phyloP scores from a whole-genome alignment of 805 yeast genomes.

The Wickerhamiella occidentalis region DNA sequence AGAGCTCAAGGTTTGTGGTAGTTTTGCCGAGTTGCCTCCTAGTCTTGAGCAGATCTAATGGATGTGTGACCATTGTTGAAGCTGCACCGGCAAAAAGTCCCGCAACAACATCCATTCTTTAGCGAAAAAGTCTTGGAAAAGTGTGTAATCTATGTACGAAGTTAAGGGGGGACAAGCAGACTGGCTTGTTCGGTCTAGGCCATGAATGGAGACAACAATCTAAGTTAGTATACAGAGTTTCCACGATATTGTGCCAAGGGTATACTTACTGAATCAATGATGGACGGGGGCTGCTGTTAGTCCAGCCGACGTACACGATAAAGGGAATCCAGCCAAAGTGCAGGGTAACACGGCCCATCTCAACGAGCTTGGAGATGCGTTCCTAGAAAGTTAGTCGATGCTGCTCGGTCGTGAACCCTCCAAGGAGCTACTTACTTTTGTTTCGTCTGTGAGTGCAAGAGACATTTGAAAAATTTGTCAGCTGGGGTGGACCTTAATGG shows the following conservation, averaged over 20 bases:
- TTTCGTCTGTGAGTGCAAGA: conserved; percentile 30
- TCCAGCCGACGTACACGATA: conserved; percentile 81
- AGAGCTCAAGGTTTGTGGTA: conserved; percentile 26
- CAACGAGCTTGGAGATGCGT: conserved; percentile 73
- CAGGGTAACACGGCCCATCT: conserved; percentile 70
- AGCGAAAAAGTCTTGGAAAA: neutral
- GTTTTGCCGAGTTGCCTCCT: conserved; percentile 53
- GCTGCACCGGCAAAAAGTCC: conserved; percentile 40
- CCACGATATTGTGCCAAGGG: too few species aligned
- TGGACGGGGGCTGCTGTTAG: conserved; percentile 72
- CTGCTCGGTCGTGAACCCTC: neutral
- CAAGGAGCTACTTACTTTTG: conserved; percentile 26
- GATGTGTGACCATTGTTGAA: conserved; percentile 76
- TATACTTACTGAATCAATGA: conserved; percentile 44
- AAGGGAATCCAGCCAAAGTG: conserved; percentile 98
- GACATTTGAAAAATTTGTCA: conserved; percentile 18
- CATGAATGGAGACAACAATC: conserved; percentile 60
- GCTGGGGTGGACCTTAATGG: too few species aligned
- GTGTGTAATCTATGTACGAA: conserved; percentile 9
- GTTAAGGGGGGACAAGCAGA: neutral
- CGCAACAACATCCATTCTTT: conserved; percentile 4
- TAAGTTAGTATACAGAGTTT: neutral
- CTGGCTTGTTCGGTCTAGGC: conserved; percentile 32
- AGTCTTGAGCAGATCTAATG: conserved; percentile 74
- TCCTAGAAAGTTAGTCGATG: conserved; percentile 36